These are phyloP conservation scores for Rhodofomes roseus DNA, from an alignment of 1,284 basidiomycete genomes.

Conservation along the genomic window DNA sequence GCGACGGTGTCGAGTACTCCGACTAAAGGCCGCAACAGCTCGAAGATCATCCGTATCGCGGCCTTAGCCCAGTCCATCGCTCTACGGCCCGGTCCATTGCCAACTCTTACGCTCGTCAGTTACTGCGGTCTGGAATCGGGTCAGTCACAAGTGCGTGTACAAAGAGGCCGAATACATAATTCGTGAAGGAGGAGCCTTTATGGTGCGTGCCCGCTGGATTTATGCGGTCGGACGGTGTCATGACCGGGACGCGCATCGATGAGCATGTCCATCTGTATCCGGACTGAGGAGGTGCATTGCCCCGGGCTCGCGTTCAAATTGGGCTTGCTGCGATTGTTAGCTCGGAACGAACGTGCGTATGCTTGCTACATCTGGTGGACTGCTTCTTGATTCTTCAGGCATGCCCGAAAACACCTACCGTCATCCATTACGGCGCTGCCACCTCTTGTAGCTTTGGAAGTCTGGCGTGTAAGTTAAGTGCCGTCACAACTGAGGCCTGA, in stretches of 20 bases:
- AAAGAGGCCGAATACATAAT: conserved; percentile 1
- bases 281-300: background rate
- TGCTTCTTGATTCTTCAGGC: no score
- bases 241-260: background rate
- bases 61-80: background rate
- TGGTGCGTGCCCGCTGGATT: background rate
- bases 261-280: background rate
- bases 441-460: no score
- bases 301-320: background rate
- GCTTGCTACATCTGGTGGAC: no score
- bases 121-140: background rate
- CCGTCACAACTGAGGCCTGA: no score
- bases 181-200: background rate
- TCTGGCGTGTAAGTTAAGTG: no score
- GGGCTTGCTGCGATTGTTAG: no score
- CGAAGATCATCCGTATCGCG: background rate
- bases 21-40: background rate
- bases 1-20: background rate
- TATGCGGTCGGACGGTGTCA: background rate
- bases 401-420: no score
- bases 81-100: background rate
- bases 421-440: no score
- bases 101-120: background rate
- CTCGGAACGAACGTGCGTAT: background rate
- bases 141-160: background rate